These are phyloP conservation scores for Solanum etuberosum DNA, from an alignment of 257 asterid genomes.

Conservation along the genomic window DNA sequence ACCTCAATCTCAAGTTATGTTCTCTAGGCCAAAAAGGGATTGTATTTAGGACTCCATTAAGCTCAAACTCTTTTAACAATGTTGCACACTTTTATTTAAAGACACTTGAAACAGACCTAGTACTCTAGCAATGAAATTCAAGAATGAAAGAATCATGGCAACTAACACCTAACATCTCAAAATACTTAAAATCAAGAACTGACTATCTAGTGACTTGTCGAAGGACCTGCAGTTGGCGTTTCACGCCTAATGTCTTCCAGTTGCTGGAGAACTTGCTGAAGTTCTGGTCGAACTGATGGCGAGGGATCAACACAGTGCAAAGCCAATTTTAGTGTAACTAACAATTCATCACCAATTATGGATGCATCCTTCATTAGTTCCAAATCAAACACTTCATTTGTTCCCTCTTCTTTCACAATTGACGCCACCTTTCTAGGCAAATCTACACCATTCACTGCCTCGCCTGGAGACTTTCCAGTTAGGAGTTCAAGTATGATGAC, in stretches of 20 bases:
- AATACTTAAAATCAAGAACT: not conserved
- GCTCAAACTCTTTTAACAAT: not conserved
- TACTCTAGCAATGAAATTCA: constrained; percentile 10
- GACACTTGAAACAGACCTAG: not conserved
- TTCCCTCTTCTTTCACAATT: constrained; percentile 90
- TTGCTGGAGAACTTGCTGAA: constrained; percentile 57
- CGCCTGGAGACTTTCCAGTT: constrained; percentile 88
- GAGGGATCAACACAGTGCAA: constrained; percentile 89
- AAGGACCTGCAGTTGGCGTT: constrained; percentile 11
- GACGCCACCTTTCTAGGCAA: constrained; percentile 94
- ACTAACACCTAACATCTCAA: not conserved
- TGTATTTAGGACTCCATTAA: not conserved
- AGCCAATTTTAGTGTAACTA: constrained; percentile 73
- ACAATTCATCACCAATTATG: constrained; percentile 71
- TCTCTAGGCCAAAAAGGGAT: not conserved
- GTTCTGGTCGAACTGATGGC: constrained; percentile 73
- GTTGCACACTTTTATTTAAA: not conserved
- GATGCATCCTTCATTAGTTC: constrained; percentile 87
- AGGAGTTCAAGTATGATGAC: constrained; percentile 76
- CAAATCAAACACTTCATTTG: constrained; percentile 81
- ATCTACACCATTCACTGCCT: constrained; percentile 63
- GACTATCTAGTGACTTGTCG: constrained; percentile 9
- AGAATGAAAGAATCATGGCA: constrained; percentile 67
- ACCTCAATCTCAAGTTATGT: not conserved
- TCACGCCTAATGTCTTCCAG: constrained; percentile 79